Base-by-base conservation (phyloP, 441 rosid genomes). In the Aleurites moluccanus region DNA sequence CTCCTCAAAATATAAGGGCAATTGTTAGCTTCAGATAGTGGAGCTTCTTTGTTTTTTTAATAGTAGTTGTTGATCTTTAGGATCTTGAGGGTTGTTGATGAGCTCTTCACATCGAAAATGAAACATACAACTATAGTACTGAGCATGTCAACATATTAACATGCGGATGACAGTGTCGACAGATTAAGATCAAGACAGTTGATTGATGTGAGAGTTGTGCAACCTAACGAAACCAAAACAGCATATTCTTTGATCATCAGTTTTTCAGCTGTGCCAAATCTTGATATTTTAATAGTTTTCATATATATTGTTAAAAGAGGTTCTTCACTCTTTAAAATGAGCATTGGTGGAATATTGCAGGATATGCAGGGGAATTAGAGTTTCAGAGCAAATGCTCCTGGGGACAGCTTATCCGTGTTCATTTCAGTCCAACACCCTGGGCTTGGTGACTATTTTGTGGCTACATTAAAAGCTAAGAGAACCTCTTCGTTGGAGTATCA, bases 281-380 rank as follows among this genome's bases (percentile, higher is more conserved):
- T 67, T 28, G 20, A 47, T 47, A 64, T 64, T 52, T 50, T 49
- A 42, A 2, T 4, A 14, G 7, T 49, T n/a, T 9, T n/a, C 59
- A 20, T 35, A 42, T 16, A 21, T 60, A 72, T 18, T 25, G 11
- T 18, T 23, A 77, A 42, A 20, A 35, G 9, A 14, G 23, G 2
- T 25, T 16, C 50, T 74, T 61, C 64, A 20, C 63, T 40, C 55
- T 56, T 59, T 35, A n/a, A 64, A 74, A 50, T 61, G 35, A 27
- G 25, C 21, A 45, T 67, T 27, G 55, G 20, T 25, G 25, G 33
- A 73, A 66, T 25, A 57, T 76, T 78, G 75, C 86, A 94, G 94
- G 99, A 94, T 81, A 94, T 94, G 97, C 86, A 75, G 42, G 97
- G 99, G 42, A 90, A 79, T 72, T 94, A 97, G 97, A 88, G 75